Evolutionary conservation across 2,329 filamentous ascomycete species (phyloP).

Genomic region (Penicillium expansum): DNA sequence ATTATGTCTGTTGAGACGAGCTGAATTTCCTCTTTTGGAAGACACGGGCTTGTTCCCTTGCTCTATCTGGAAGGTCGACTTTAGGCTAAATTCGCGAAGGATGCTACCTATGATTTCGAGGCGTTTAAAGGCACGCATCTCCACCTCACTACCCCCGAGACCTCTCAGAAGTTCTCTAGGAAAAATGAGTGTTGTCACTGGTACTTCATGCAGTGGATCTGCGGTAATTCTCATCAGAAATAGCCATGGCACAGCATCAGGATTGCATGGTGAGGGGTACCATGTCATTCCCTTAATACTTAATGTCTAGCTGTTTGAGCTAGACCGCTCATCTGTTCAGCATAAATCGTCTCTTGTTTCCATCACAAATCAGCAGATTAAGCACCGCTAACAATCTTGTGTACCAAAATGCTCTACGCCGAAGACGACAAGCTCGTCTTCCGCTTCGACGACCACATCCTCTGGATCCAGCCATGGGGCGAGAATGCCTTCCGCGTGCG

Average conservation of each 20-base stretch:
- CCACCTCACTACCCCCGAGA: not conserved
- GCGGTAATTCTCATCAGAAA: not conserved
- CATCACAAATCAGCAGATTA: not conserved
- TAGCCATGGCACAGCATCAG: slow-evolving; percentile 4
- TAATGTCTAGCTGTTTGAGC: not conserved
- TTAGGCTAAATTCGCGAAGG: slow-evolving; percentile 3
- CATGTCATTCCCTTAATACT: not conserved
- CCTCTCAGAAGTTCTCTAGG: not conserved
- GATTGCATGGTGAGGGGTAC: slow-evolving; percentile 9
- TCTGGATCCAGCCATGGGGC: slow-evolving; percentile 42
- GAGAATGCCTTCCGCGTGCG: slow-evolving; percentile 40
- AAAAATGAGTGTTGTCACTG: not conserved
- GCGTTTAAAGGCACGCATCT: slow-evolving; percentile 3
- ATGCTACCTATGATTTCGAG: slow-evolving; percentile 4
- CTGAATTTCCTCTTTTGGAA: not conserved
- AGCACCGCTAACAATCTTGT: not conserved
- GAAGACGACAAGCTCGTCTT: slow-evolving; percentile 36
- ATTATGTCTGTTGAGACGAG: too few species aligned
- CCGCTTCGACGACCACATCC: slow-evolving; percentile 39
- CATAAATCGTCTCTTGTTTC: not conserved
- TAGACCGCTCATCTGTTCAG: not conserved
- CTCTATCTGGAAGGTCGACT: not conserved
- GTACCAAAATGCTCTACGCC: slow-evolving; percentile 32
- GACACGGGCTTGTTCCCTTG: not conserved
- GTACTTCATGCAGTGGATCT: not conserved